Evolutionary conservation across 805 yeast species (phyloP).

Genomic region (Blastobotrys terrestris): DNA sequence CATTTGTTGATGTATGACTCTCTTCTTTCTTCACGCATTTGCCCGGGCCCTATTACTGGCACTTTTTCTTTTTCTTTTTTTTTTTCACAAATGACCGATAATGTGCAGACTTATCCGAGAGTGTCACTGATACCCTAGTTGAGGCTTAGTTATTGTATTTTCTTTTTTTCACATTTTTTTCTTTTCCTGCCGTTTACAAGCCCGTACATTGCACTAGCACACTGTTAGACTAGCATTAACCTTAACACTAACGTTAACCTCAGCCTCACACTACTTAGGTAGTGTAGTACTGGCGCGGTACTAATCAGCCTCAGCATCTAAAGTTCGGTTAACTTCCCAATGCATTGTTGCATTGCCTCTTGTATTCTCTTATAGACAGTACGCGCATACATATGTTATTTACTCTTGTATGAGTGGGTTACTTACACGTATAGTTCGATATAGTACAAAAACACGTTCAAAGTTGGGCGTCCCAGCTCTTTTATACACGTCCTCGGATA

Average conservation of each 20-base stretch:
- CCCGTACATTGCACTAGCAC: no score
- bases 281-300: background rate
- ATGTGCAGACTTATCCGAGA: no score
- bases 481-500: background rate
- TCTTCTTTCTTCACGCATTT: background rate
- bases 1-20: background rate
- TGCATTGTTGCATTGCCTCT: background rate
- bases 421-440: background rate
- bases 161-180: no score
- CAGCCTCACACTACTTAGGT: background rate
- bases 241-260: background rate
- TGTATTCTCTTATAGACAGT: background rate
- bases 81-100: no score
- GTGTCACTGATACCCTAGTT: no score
- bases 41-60: no score
- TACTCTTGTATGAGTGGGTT: background rate
- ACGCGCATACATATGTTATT: background rate
- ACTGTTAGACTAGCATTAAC: no score
- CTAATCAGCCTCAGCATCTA: background rate
- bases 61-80: no score
- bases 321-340: background rate
- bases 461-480: background rate
- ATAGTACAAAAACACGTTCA: background rate
- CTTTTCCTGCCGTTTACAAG: no score
- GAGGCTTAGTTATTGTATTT: no score